Percentiles rank a stretch among this genome's conserved stretches.
phyloP scores from a whole-genome alignment of 371 early-diverging fungal genomes.

The Apophysomyces trapeziformis region DNA sequence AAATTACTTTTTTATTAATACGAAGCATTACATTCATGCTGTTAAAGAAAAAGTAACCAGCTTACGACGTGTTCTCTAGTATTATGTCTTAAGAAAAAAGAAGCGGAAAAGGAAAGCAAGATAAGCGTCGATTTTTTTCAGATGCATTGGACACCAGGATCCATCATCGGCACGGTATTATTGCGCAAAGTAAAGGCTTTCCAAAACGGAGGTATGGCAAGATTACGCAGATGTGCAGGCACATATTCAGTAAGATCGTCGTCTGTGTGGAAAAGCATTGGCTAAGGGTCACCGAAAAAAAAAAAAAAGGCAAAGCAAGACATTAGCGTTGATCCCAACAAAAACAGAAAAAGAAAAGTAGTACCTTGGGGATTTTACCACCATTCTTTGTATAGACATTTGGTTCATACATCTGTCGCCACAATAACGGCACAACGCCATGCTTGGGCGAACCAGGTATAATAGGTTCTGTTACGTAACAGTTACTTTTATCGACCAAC shows the following conservation, averaged over 20 bases:
- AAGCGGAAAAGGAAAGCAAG: neutral
- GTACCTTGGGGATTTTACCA: constrained; percentile 37
- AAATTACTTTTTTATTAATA: too few species aligned
- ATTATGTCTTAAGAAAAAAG: too few species aligned
- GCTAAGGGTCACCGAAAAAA: constrained; percentile 14
- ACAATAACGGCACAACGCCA: constrained; percentile 32
- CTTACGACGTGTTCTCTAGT: too few species aligned
- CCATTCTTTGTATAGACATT: constrained; percentile 26
- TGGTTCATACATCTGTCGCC: constrained; percentile 36
- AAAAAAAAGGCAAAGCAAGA: neutral
- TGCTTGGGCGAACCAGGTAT: constrained; percentile 11
- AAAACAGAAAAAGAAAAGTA: neutral
- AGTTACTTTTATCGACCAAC: constrained; percentile 34
- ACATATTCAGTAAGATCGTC: constrained; percentile 29
- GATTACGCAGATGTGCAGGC: constrained; percentile 38
- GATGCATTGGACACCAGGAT: constrained; percentile 24
- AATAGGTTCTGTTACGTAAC: constrained; percentile 44
- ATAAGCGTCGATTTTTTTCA: neutral
- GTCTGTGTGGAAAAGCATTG: constrained; percentile 19
- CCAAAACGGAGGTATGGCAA: constrained; percentile 41
- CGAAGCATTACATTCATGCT: too few species aligned
- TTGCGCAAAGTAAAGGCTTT: constrained; percentile 42
- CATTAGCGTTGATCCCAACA: neutral
- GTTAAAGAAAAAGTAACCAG: too few species aligned
- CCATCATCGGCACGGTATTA: constrained; percentile 37